A percentile compares a stretch with the other conserved stretches of the same genome.
Evolutionary conservation across 1,284 basidiomycete species (phyloP).

Genomic region (Pseudozyma sp.): DNA sequence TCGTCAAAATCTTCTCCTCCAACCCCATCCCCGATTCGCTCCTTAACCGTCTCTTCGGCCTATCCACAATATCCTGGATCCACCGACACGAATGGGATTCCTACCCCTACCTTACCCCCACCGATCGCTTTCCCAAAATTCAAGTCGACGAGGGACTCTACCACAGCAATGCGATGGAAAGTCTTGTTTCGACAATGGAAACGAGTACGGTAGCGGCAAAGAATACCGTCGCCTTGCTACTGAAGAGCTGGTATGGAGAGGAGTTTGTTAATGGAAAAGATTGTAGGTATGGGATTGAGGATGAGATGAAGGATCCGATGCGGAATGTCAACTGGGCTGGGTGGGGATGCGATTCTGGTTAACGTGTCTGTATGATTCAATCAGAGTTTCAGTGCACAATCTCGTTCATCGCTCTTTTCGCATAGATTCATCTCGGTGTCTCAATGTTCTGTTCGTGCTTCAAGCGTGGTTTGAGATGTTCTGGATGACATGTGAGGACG

Average conservation of each 20-base stretch:
- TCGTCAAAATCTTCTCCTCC: slow-evolving; percentile 80
- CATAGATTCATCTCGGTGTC: no score
- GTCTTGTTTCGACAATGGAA: slow-evolving; percentile 78
- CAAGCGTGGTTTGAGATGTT: no score
- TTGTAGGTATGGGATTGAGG: slow-evolving; percentile 27
- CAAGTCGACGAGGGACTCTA: slow-evolving; percentile 81
- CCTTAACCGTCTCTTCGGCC: slow-evolving; percentile 71
- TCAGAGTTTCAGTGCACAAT: no score
- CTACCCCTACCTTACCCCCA: slow-evolving; percentile 77
- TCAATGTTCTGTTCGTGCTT: no score
- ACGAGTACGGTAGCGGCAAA: slow-evolving; percentile 86
- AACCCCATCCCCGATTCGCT: slow-evolving; percentile 76
- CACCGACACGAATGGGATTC: slow-evolving; percentile 78
- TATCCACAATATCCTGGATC: slow-evolving; percentile 75
- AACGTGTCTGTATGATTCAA: background rate
- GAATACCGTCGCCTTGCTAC: slow-evolving; percentile 73
- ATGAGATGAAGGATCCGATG: slow-evolving; percentile 25
- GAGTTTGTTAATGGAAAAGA: slow-evolving; percentile 57
- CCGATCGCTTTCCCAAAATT: slow-evolving; percentile 78
- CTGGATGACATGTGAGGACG: no score
- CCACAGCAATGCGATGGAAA: slow-evolving; percentile 88
- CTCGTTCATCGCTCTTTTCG: no score
- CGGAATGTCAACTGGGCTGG: slow-evolving; percentile 55
- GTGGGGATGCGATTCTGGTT: slow-evolving; percentile 65
- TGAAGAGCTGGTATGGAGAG: slow-evolving; percentile 58